A percentile compares a stretch with the other conserved stretches of the same genome.
Evolutionary conservation across 331 rosid species (phyloP).

Genomic region (Telfairia occidentalis): DNA sequence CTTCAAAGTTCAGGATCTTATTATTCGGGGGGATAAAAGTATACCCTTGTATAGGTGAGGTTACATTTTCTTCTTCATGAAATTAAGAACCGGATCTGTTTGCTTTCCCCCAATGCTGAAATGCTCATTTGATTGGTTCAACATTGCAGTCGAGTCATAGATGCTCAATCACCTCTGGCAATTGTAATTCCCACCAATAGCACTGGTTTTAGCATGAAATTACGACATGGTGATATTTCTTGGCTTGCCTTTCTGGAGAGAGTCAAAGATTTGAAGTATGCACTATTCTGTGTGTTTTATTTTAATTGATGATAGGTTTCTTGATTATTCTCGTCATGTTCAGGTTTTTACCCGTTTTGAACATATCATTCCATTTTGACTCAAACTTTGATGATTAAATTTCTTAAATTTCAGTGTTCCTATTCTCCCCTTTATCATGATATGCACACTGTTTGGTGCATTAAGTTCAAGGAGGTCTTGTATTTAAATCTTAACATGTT

Average conservation of each 20-base stretch:
- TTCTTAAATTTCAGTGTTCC: neutral
- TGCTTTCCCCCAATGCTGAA: conserved; percentile 10
- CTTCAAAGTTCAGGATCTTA: conserved; percentile 50
- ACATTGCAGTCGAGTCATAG: conserved; percentile 78
- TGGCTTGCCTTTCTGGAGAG: conserved; percentile 72
- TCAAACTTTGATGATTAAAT: neutral
- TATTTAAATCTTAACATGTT: neutral
- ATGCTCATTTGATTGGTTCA: conserved; percentile 24
- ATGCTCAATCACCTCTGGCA: conserved; percentile 72
- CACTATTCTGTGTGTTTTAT: conserved; percentile 1
- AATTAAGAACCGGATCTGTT: conserved; percentile 1
- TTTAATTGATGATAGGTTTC: neutral
- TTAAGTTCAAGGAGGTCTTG: neutral
- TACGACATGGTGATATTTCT: conserved; percentile 63
- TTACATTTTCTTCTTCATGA: conserved; percentile 16
- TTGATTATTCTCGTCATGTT: neutral
- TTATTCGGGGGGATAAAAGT: conserved; percentile 72
- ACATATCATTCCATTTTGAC: neutral
- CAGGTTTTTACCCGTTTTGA: neutral
- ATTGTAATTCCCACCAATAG: conserved; percentile 52
- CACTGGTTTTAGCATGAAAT: conserved; percentile 39
- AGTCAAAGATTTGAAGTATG: conserved; percentile 50
- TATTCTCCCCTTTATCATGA: neutral
- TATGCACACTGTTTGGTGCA: neutral
- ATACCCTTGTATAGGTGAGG: conserved; percentile 80